A percentile compares a stretch with the other conserved stretches of the same genome.
phyloP scores from a whole-genome alignment of 768 basidiomycete species.

The Leucocoprinus leucothites region DNA sequence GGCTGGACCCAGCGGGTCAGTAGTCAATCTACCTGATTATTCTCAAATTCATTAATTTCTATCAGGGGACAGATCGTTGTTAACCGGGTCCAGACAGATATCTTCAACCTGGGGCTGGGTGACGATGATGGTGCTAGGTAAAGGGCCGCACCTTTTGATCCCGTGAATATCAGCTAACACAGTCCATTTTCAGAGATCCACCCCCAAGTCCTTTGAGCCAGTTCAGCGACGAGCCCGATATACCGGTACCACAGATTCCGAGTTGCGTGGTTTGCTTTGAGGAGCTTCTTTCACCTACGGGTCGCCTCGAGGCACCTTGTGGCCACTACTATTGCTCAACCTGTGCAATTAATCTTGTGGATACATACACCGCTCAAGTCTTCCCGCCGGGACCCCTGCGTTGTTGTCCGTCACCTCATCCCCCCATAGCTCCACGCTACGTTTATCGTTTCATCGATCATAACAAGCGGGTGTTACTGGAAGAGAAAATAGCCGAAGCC shows the following conservation, averaged over 20 bases:
- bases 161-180: too few relatives aligned
- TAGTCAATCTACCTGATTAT: too few relatives aligned
- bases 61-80: too few relatives aligned
- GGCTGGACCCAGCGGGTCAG: too few relatives aligned
- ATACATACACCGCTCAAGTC: constrained; percentile 2
- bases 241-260: neutral
- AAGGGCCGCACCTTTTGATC: too few relatives aligned
- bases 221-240: neutral
- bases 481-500: constrained; percentile 10
- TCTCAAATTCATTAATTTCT: too few relatives aligned
- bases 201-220: neutral
- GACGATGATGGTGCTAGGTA: too few relatives aligned
- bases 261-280: constrained; percentile 1
- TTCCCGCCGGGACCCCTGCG: constrained; percentile 5
- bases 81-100: too few relatives aligned
- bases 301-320: constrained; percentile 12
- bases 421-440: constrained; percentile 3
- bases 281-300: neutral
- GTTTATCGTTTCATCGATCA: constrained; percentile 7
- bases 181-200: too few relatives aligned
- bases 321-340: constrained; percentile 14
- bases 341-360: constrained; percentile 10
- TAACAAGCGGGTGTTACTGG: neutral
- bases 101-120: too few relatives aligned
- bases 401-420: constrained; percentile 9